Evolutionary conservation across 2,329 filamentous ascomycete genomes (phyloP).

Genomic region (Scedosporium boydii): DNA sequence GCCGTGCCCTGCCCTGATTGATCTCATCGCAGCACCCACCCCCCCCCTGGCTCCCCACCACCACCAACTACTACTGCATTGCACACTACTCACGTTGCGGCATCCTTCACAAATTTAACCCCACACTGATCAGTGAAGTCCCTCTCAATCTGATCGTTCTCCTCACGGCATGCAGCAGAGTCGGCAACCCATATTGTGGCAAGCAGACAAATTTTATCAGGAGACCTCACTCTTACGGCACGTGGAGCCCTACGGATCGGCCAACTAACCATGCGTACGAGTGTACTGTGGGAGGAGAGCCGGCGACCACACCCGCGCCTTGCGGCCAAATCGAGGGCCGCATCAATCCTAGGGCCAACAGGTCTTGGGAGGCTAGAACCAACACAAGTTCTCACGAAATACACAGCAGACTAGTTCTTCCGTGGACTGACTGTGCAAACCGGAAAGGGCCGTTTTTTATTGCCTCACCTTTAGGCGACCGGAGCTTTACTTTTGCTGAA

Average conservation of each 20-base stretch:
- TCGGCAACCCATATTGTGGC: not conserved
- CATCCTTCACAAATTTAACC: not conserved
- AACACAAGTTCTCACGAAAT: constrained; percentile 2
- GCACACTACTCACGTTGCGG: not conserved
- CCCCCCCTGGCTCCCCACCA: not conserved
- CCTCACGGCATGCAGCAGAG: not conserved
- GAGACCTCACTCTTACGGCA: not conserved
- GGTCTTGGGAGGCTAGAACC: not conserved
- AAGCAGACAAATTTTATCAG: not conserved
- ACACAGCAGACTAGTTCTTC: not conserved
- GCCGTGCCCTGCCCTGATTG: not conserved
- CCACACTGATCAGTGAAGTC: not conserved
- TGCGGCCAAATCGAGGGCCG: not conserved
- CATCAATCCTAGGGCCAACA: constrained; percentile 3
- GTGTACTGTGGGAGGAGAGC: not conserved
- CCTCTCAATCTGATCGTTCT: not conserved
- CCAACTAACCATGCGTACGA: constrained; percentile 4
- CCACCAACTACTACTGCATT: not conserved
- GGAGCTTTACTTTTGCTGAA: not conserved
- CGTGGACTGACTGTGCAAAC: constrained; percentile 3
- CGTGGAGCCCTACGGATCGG: not conserved
- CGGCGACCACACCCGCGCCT: constrained; percentile 3
- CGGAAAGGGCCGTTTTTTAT: constrained; percentile 6
- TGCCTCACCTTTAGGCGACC: constrained; percentile 1
- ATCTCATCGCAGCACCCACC: not conserved